phyloP scores from a whole-genome alignment of 139 green algal species.

The Chlorella sp. region DNA sequence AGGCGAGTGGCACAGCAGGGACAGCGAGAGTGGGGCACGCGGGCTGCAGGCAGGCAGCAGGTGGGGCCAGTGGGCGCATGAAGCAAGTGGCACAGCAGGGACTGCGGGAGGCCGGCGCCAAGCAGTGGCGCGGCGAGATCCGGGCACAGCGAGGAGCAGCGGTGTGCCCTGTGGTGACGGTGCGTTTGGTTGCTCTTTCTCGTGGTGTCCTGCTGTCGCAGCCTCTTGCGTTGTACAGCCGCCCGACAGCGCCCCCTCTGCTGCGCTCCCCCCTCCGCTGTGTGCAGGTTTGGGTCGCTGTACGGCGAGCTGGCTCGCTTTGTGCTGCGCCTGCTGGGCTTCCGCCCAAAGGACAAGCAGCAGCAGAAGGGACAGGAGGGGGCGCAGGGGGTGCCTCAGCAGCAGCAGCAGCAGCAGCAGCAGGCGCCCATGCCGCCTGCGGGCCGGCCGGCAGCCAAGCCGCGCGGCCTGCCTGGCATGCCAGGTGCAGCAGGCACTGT shows the following conservation, averaged over 20 bases:
- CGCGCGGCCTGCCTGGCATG: slow-evolving; percentile 7
- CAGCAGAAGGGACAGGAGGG: background rate
- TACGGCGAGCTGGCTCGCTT: slow-evolving; percentile 97
- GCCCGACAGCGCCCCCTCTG: background rate
- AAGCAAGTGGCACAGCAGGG: too few relatives aligned
- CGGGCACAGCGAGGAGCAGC: too few relatives aligned
- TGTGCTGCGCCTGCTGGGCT: slow-evolving; percentile 89
- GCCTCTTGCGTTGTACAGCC: background rate
- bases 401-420: background rate
- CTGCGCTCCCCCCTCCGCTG: background rate
- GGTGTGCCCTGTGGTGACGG: background rate
- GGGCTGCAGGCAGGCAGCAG: background rate
- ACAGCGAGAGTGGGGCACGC: background rate
- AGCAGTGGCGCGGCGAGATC: too few relatives aligned
- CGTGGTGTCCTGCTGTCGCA: background rate
- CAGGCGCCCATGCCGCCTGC: background rate
- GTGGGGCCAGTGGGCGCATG: background rate
- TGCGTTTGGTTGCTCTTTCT: background rate
- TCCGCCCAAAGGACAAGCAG: slow-evolving; percentile 36
- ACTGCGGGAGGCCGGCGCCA: background rate
- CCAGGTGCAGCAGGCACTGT: background rate
- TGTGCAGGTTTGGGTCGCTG: slow-evolving; percentile 79
- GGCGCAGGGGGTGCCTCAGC: background rate
- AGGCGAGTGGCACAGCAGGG: too few relatives aligned
- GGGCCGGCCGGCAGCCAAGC: background rate